Percentiles rank a stretch among this genome's conserved stretches.
These are phyloP conservation scores for Mycena vitilis DNA, from an alignment of 768 basidiomycete species.

Conservation along the genomic window DNA sequence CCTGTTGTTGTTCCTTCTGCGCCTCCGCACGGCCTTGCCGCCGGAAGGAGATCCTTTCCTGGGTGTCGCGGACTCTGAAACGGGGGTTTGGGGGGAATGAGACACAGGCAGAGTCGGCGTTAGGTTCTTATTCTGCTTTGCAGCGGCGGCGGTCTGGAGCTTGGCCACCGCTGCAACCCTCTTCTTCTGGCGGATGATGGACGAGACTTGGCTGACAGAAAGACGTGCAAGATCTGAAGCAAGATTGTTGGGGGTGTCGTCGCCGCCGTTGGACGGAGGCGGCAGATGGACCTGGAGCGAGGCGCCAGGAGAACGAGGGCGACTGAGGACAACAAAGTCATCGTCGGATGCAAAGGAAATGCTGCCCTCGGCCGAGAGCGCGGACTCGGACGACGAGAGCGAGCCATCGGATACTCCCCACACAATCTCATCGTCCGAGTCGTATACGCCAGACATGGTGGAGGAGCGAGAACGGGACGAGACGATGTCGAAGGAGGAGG, in stretches of 20 bases:
- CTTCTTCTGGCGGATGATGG: slow-evolving; percentile 21
- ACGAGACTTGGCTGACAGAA: slow-evolving; percentile 26
- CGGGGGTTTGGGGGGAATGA: slow-evolving; percentile 19
- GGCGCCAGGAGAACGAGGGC: slow-evolving; percentile 42
- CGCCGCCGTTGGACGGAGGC: slow-evolving; percentile 1
- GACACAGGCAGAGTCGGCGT: neutral
- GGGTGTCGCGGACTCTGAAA: slow-evolving; percentile 21
- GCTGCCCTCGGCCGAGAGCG: slow-evolving; percentile 42
- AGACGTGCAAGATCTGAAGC: slow-evolving; percentile 29
- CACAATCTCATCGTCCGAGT: slow-evolving; percentile 70
- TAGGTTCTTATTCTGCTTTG: neutral
- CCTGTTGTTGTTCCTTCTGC: slow-evolving; percentile 11
- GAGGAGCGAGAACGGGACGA: slow-evolving; percentile 41
- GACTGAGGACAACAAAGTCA: slow-evolving; percentile 63
- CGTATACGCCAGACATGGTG: slow-evolving; percentile 36
- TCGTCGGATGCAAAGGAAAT: slow-evolving; percentile 54
- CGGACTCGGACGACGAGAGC: slow-evolving; percentile 39
- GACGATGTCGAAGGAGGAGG: slow-evolving; percentile 46
- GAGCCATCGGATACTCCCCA: slow-evolving; percentile 52
- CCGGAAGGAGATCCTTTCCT: slow-evolving; percentile 8
- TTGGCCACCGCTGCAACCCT: slow-evolving; percentile 18
- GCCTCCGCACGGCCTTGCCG: slow-evolving; percentile 7
- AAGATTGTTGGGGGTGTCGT: slow-evolving; percentile 22
- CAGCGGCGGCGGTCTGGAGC: neutral
- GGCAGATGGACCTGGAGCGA: slow-evolving; percentile 25